Base-by-base conservation (phyloP, 192 early-diverging fungal genomes). In the Podila horticola region DNA sequence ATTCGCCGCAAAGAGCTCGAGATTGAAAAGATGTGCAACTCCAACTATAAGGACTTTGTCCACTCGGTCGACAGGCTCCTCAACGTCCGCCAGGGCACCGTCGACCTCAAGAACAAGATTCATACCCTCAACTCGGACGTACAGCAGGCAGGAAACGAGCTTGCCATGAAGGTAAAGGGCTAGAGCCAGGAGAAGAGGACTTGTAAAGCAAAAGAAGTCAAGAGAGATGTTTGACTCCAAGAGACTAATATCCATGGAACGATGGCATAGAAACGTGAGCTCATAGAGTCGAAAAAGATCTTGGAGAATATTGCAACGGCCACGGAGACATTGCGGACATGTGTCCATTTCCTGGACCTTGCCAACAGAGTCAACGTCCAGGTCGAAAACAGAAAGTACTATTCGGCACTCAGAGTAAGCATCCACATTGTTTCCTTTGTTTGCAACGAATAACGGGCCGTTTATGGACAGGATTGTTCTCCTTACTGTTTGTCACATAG, bases 1-100 rank as follows among this genome's bases (percentile, higher is more conserved):
- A 93, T 96, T 30, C 85, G 90, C 61, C 90, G 90, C 61, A 99
- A 99, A 71, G 97, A 98, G 71, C 88, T 89, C 34, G 98, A 99
- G 83, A 99, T 99, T 69, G 97, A 98, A 87, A 92, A 94, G 65
- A 94, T 99, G 87, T 99, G 98, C 85, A 94, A 93, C 75, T 90
- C 91, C 82, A 94, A 99, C 83, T 97, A 97, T 82, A 94, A 98
- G 87, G 95, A 97, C 85, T 97, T 97, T 74, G 93, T 96, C 4
- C 93, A 97, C 71, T 93, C 95, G 1, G 95, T 99, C 6, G 97
- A 97, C 61, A 95, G 98, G 74, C 90, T 99, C 31, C 88, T 99
- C 57, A 97, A 97, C 86, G 97, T 99, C 22, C 89, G 97, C 26
- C 89, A 93, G 72, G 95, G 93, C 50, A 94, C 98, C 0, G 90